Percentiles rank a stretch among this genome's conserved stretches.
Conservation (phyloP, 1,139 yeast genomes). For the Geotrichum citri-aurantii region DNA sequence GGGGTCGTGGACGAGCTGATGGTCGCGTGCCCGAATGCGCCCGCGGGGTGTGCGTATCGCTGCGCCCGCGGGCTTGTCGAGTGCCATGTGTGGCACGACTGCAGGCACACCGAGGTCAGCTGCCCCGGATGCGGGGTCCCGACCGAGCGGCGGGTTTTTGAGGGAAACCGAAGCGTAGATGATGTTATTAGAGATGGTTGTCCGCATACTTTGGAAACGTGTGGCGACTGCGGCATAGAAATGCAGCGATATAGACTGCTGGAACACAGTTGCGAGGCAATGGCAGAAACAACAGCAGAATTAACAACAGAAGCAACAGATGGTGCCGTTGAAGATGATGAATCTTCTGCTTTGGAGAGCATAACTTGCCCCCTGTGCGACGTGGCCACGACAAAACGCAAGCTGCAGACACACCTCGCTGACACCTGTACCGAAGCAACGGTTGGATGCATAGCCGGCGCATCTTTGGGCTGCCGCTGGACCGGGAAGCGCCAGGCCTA, state of each 20-base stretch:
- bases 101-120: slow-evolving; percentile 48
- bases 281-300: neutral
- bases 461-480: slow-evolving; percentile 40
- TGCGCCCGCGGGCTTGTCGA: slow-evolving; percentile 59
- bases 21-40: slow-evolving; percentile 50
- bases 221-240: neutral
- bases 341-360: neutral
- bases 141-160: slow-evolving; percentile 8
- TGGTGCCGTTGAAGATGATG: neutral
- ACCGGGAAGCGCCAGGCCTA: slow-evolving; percentile 35
- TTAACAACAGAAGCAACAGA: neutral
- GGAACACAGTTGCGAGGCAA: neutral
- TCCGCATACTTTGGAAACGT: slow-evolving; percentile 5
- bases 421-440: neutral
- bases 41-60: slow-evolving; percentile 53
- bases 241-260: neutral
- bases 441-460: neutral
- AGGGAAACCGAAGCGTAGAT: neutral
- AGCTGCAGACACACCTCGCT: slow-evolving; percentile 23
- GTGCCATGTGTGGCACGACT: slow-evolving; percentile 46
- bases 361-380: neutral
- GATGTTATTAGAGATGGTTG: neutral
- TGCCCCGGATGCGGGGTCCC: slow-evolving; percentile 32
- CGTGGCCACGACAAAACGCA: slow-evolving; percentile 10
- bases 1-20: slow-evolving; percentile 57